Conservation (phyloP, 140 eudicot species). For the Eryngium alpinum region DNA sequence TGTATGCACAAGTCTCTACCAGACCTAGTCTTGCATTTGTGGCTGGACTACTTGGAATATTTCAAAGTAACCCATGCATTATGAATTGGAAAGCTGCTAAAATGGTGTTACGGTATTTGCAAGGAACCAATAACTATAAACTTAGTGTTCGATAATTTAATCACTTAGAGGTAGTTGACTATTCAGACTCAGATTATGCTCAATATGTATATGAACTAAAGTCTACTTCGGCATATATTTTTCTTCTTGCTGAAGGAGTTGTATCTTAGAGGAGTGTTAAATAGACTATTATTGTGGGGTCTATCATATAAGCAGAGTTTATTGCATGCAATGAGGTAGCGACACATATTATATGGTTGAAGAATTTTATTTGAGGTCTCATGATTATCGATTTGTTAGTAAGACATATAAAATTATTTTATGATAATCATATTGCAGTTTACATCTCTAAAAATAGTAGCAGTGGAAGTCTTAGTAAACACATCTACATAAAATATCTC, state of each 20-base stretch:
- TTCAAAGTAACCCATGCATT: background rate
- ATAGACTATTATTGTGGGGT: background rate
- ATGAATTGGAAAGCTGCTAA: background rate
- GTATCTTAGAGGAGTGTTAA: background rate
- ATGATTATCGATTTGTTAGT: background rate
- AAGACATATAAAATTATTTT: background rate
- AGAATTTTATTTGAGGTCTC: background rate
- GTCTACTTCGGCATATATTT: background rate
- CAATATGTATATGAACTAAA: background rate
- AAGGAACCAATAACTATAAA: background rate
- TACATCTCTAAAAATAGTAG: background rate
- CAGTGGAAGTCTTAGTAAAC: background rate
- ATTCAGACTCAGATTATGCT: background rate
- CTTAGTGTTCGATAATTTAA: background rate
- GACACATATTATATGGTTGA: background rate
- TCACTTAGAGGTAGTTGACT: background rate
- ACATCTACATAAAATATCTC: background rate
- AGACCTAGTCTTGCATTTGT: constrained; percentile 5
- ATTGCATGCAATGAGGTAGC: background rate
- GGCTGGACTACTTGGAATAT: background rate
- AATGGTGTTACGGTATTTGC: constrained; percentile 10
- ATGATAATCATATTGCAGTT: background rate
- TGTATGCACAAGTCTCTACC: constrained; percentile 14
- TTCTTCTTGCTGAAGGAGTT: background rate
- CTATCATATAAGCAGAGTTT: too few species aligned